Evolutionary conservation across 768 basidiomycete species (phyloP).

Genomic region (Phaeotremella fagi): DNA sequence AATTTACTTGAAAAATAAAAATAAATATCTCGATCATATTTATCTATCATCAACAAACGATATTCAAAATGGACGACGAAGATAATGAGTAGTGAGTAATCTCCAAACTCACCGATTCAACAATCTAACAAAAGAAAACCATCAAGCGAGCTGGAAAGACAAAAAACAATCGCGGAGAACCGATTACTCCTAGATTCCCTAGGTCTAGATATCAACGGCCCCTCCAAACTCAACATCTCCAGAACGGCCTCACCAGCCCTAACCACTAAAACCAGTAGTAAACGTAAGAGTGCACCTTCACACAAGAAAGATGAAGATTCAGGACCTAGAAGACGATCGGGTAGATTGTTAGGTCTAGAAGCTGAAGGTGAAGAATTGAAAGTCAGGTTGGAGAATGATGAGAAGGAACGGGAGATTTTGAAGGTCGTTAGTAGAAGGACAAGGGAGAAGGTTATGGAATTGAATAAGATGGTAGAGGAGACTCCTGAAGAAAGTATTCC

Average conservation of each 20-base stretch:
- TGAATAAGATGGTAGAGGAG: slow-evolving; percentile 35
- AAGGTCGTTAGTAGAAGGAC: slow-evolving; percentile 28
- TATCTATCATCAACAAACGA: too few relatives aligned
- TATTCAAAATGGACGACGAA: slow-evolving; percentile 42
- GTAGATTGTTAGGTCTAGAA: slow-evolving; percentile 37
- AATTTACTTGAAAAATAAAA: too few relatives aligned
- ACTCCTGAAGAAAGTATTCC: slow-evolving; percentile 11
- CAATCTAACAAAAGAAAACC: background rate
- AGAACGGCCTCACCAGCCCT: slow-evolving; percentile 1
- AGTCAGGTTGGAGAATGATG: slow-evolving; percentile 28
- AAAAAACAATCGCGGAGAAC: slow-evolving; percentile 44
- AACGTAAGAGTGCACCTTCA: slow-evolving; percentile 17
- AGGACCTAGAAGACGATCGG: slow-evolving; percentile 32
- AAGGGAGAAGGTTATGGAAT: slow-evolving; percentile 30
- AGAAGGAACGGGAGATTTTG: slow-evolving; percentile 34
- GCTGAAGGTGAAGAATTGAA: slow-evolving; percentile 31
- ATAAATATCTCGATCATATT: too few relatives aligned
- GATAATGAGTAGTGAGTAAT: slow-evolving; percentile 42
- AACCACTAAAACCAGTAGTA: slow-evolving; percentile 6
- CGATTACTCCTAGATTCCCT: slow-evolving; percentile 40
- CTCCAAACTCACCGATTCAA: background rate
- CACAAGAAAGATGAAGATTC: slow-evolving; percentile 13
- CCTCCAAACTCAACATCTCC: slow-evolving; percentile 20
- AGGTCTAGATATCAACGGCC: slow-evolving; percentile 34
- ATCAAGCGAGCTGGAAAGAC: slow-evolving; percentile 44